Evolutionary conservation across 1,284 basidiomycete species (phyloP).

Genomic region (Marasmius oreades): DNA sequence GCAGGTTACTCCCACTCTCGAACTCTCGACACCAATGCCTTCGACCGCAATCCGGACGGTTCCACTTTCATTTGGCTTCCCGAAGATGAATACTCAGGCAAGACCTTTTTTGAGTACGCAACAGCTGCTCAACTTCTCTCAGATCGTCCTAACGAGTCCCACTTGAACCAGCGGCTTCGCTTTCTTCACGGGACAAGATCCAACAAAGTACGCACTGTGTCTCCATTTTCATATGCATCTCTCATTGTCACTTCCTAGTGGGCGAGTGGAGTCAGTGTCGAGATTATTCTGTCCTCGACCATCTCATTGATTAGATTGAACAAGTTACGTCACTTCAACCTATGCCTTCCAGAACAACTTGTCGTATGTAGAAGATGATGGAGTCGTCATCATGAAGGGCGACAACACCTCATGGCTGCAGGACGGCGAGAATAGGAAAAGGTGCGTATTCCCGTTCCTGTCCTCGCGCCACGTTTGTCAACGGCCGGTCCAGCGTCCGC

Average conservation of each 20-base stretch:
- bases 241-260: constrained; percentile 35
- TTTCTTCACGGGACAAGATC: constrained; percentile 60
- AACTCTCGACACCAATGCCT: neutral
- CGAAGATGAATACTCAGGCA: constrained; percentile 50
- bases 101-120: constrained; percentile 52
- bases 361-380: constrained; percentile 50
- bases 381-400: constrained; percentile 68
- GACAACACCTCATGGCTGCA: constrained; percentile 58
- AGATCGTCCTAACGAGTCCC: neutral
- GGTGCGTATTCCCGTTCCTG: constrained; percentile 34
- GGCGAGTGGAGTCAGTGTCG: constrained; percentile 53
- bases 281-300: neutral
- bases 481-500: constrained; percentile 47
- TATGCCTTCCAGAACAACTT: constrained; percentile 46
- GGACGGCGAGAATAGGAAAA: constrained; percentile 50
- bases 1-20: neutral
- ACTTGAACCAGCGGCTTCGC: constrained; percentile 42
- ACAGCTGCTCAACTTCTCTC: neutral
- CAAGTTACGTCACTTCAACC: constrained; percentile 49
- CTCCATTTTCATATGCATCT: constrained; percentile 9
- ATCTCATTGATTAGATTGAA: constrained; percentile 30
- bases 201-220: constrained; percentile 50
- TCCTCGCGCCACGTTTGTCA: constrained; percentile 4
- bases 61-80: constrained; percentile 53
- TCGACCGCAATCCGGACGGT: constrained; percentile 36